Percentiles rank a stretch among this genome's conserved stretches.
Conservation (phyloP, 2,329 filamentous ascomycete species). For the Dactylonectria macrodidyma region DNA sequence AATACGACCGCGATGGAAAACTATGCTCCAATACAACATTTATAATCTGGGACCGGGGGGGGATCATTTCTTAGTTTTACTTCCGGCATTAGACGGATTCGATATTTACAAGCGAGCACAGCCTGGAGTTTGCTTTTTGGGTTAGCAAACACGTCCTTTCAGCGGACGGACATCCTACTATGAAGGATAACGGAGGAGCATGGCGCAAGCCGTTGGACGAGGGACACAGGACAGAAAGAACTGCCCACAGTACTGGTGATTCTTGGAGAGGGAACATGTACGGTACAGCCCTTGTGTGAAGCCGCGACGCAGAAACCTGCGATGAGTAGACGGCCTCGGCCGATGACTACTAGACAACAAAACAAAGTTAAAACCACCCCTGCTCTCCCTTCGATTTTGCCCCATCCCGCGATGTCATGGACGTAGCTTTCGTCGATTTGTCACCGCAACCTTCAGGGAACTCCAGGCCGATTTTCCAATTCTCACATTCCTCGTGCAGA, state of each 20-base stretch:
- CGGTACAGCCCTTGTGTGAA: constrained; percentile 1
- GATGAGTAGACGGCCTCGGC: background rate
- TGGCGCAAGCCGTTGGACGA: constrained; percentile 11
- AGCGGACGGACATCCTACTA: constrained; percentile 2
- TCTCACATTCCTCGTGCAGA: no score
- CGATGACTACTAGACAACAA: background rate
- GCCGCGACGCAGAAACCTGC: background rate
- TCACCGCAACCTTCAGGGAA: background rate
- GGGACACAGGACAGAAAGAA: constrained; percentile 1
- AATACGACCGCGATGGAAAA: constrained; percentile 19
- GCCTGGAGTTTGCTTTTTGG: constrained; percentile 43
- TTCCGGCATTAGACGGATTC: constrained; percentile 29
- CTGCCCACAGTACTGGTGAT: background rate
- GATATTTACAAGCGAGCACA: constrained; percentile 40
- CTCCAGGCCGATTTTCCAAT: background rate
- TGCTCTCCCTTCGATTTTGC: background rate
- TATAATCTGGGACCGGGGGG: constrained; percentile 32
- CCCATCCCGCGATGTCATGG: background rate
- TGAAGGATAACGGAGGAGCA: constrained; percentile 12
- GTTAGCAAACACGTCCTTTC: constrained; percentile 22
- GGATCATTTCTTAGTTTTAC: constrained; percentile 16
- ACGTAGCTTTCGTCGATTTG: background rate
- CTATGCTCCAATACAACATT: constrained; percentile 22
- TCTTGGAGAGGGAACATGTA: background rate
- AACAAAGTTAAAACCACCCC: background rate